phyloP scores from a whole-genome alignment of 805 yeast genomes.

The Cyberlindnera veronae region DNA sequence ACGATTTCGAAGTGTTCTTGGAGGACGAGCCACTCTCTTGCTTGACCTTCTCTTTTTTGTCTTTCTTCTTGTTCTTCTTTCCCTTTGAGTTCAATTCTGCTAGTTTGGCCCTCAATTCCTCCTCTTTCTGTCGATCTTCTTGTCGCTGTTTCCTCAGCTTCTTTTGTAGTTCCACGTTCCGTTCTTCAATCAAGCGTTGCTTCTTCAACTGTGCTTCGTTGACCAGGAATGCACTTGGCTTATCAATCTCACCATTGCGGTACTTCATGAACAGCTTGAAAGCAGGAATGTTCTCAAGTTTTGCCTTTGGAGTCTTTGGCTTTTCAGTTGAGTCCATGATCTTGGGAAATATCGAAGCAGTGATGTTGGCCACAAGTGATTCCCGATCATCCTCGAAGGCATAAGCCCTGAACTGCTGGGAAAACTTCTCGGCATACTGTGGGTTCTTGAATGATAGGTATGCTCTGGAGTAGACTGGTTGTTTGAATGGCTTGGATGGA shows the following conservation, averaged over 20 bases:
- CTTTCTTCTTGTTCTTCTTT: background rate
- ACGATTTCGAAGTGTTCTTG: background rate
- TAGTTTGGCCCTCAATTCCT: too few relatives aligned
- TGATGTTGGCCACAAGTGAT: conserved; percentile 33
- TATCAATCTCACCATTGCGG: conserved; percentile 19
- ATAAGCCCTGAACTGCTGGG: conserved; percentile 19
- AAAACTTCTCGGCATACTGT: conserved; percentile 28
- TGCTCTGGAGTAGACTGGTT: conserved; percentile 39
- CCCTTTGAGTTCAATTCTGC: conserved; percentile 5
- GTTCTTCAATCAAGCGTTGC: too few relatives aligned
- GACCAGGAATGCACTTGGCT: conserved; percentile 15
- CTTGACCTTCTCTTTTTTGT: conserved; percentile 3
- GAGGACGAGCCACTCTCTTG: background rate
- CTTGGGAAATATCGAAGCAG: conserved; percentile 31
- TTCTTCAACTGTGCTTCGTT: conserved; percentile 5
- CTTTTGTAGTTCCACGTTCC: background rate
- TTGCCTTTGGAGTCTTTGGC: conserved; percentile 1
- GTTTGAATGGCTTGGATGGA: conserved; percentile 36
- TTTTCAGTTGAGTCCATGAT: conserved; percentile 25
- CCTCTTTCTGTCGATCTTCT: conserved; percentile 2
- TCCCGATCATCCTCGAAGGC: conserved; percentile 26
- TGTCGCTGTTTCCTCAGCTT: background rate
- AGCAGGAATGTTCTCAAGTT: conserved; percentile 19
- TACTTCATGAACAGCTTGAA: conserved; percentile 24
- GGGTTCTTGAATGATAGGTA: conserved; percentile 36